Conservation (phyloP, 106 monocot genomes). For the Gastrodia elata region DNA sequence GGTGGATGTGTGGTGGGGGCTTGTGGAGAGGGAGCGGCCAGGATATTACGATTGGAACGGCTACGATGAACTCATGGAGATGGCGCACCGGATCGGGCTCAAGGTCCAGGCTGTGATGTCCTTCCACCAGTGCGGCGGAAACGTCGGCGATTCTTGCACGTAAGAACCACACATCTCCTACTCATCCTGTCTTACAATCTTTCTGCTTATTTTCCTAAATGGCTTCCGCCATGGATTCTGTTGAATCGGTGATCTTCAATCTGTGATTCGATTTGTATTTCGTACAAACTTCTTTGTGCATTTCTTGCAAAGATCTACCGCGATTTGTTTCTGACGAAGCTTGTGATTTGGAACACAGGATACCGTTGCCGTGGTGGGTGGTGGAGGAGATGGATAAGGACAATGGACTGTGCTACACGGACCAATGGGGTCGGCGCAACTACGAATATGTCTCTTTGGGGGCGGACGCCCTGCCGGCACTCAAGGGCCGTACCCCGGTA, state of each 20-base stretch:
- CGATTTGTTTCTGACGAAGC: neutral
- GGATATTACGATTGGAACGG: slow-evolving; percentile 65
- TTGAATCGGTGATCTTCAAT: too few relatives aligned
- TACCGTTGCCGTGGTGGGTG: slow-evolving; percentile 68
- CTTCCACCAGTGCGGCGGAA: slow-evolving; percentile 93
- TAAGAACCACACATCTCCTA: slow-evolving; percentile 16
- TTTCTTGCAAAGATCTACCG: too few relatives aligned
- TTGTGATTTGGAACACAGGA: slow-evolving; percentile 18
- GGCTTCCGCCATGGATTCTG: too few relatives aligned
- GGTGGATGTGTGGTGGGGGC: slow-evolving; percentile 99
- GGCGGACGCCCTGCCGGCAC: slow-evolving; percentile 68
- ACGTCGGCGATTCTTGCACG: slow-evolving; percentile 88
- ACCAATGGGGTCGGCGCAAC: slow-evolving; percentile 77
- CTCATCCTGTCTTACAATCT: neutral
- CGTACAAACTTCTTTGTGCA: too few relatives aligned
- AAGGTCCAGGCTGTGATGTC: slow-evolving; percentile 99
- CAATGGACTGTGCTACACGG: slow-evolving; percentile 56
- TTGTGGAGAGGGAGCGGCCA: slow-evolving; percentile 65
- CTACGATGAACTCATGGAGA: slow-evolving; percentile 61
- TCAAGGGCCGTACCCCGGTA: slow-evolving; percentile 69
- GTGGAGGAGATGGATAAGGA: slow-evolving; percentile 62
- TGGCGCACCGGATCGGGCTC: slow-evolving; percentile 44
- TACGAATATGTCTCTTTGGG: slow-evolving; percentile 87
- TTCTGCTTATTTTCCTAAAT: too few relatives aligned
- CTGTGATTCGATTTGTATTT: too few relatives aligned